Conservation (phyloP, 78 protist genomes). For the slime mould (Dictyostelium discoideum) region dicty_2.7 NC_007090.3:2813001-2813500, state of each 20-base stretch:
- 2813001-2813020: neutral
- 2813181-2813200: neutral
- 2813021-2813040: neutral
- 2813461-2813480: neutral
- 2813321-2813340: neutral
- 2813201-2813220: slow-evolving; percentile 8
- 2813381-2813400: neutral
- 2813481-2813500: neutral
- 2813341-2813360: slow-evolving; percentile 8
- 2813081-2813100: neutral
- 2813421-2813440: neutral
- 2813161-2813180: neutral
- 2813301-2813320: neutral
- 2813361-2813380: slow-evolving; percentile 1
- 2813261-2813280: neutral
- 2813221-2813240: neutral
- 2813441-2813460: neutral
- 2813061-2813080: neutral
- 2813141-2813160: neutral
- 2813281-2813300: neutral
- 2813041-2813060: neutral
- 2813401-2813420: neutral
- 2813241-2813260: neutral
- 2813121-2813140: neutral
- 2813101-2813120: neutral